Conservation (phyloP, 2,329 filamentous ascomycete species). For the Stagonosporopsis tanaceti region DNA sequence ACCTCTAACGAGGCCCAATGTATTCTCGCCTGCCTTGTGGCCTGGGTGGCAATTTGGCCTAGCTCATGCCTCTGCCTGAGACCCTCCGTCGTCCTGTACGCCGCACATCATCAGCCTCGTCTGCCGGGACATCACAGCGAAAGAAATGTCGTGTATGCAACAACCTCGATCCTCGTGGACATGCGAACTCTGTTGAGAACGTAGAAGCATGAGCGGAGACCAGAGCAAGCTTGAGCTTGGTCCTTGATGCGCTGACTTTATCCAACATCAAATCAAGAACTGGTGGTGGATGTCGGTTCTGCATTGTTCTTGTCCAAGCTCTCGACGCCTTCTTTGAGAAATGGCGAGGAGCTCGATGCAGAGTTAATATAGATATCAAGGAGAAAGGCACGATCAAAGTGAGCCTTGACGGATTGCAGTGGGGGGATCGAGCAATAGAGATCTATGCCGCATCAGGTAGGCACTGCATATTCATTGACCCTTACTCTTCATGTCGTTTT, state of each 20-base stretch:
- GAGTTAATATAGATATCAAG: constrained; percentile 35
- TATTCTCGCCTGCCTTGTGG: constrained; percentile 2
- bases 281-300: constrained; percentile 40
- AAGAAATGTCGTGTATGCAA: constrained; percentile 40
- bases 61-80: constrained; percentile 36
- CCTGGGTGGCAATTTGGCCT: constrained; percentile 1
- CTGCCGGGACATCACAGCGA: constrained; percentile 23
- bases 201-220: constrained; percentile 28
- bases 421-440: constrained; percentile 35
- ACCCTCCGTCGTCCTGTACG: constrained; percentile 31
- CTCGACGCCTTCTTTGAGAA: constrained; percentile 39
- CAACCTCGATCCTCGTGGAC: constrained; percentile 40
- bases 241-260: constrained; percentile 37
- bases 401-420: constrained; percentile 32
- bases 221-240: constrained; percentile 31
- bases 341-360: constrained; percentile 35
- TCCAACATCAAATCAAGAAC: constrained; percentile 24
- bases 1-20: constrained; percentile 12
- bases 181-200: constrained; percentile 33
- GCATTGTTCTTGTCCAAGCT: constrained; percentile 35
- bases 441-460: constrained; percentile 42
- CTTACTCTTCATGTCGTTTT: not conserved
- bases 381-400: constrained; percentile 41
- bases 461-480: not conserved
- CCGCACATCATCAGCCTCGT: constrained; percentile 16